phyloP scores from a whole-genome alignment of 1,284 basidiomycete species.

The Ustilago tritici region DNA sequence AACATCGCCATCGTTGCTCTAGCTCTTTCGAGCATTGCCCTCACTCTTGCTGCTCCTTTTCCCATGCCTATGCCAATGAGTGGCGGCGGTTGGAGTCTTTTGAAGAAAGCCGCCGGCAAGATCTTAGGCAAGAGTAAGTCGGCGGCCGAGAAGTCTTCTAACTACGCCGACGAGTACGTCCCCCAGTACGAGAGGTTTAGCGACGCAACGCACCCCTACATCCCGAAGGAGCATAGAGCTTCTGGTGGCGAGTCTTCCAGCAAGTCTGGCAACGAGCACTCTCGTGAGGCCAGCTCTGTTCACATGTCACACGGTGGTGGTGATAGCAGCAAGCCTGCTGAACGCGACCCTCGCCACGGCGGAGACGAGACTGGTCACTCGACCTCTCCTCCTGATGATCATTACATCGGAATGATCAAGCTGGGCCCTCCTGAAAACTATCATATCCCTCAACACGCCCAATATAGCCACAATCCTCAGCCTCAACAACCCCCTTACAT shows the following conservation, averaged over 20 bases:
- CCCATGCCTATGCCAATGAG: neutral
- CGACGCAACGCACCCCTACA: neutral
- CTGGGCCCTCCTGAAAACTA: neutral
- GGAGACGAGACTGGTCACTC: neutral
- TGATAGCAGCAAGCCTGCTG: neutral
- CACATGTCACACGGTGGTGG: neutral
- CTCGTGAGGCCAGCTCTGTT: neutral
- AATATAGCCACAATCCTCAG: neutral
- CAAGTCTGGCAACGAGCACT: no score
- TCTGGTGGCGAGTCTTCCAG: neutral
- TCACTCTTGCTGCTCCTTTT: slow-evolving; percentile 12
- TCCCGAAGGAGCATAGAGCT: neutral
- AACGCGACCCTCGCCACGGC: neutral
- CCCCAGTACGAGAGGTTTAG: neutral
- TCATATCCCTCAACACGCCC: neutral
- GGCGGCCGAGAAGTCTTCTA: neutral
- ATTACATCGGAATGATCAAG: no score
- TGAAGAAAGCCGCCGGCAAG: neutral
- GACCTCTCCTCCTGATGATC: no score
- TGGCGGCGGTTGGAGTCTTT: neutral
- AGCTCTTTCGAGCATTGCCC: slow-evolving; percentile 11
- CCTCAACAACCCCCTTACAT: no score
- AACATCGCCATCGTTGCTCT: slow-evolving; percentile 18
- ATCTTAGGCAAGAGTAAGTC: neutral
- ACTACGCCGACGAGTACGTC: neutral